A percentile compares a stretch with the other conserved stretches of the same genome.
These are phyloP conservation scores for Nitzschia sp. DNA, from an alignment of 108 stramenopile species.

Conservation along the genomic window DNA sequence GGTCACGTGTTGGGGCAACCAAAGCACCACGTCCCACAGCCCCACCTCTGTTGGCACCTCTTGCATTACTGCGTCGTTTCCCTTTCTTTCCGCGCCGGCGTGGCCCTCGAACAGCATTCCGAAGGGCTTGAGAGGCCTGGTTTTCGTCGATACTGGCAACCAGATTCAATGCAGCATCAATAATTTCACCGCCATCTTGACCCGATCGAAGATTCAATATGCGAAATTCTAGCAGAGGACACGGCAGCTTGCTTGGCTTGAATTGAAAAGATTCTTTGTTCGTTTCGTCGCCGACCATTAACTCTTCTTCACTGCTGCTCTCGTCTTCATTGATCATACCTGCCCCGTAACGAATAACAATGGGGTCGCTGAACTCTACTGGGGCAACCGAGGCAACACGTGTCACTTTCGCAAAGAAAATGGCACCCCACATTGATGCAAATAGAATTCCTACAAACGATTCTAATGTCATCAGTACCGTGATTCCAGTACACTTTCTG, in stretches of 20 bases:
- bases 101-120: not conserved
- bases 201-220: constrained; percentile 52
- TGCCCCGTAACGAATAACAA: constrained; percentile 57
- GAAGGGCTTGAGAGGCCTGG: constrained; percentile 20
- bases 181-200: constrained; percentile 54
- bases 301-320: constrained; percentile 2
- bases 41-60: not conserved
- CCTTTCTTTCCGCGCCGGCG: constrained; percentile 10
- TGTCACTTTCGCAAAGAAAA: constrained; percentile 74
- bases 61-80: not conserved
- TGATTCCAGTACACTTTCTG: constrained; percentile 48
- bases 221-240: constrained; percentile 76
- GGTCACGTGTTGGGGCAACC: not conserved
- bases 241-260: constrained; percentile 32
- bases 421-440: constrained; percentile 62
- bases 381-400: constrained; percentile 55
- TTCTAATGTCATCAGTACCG: constrained; percentile 57
- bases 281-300: not conserved
- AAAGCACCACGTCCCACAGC: not conserved
- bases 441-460: constrained; percentile 74
- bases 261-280: not conserved
- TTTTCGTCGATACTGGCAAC: constrained; percentile 41
- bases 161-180: constrained; percentile 53
- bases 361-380: constrained; percentile 57
- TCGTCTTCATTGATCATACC: constrained; percentile 42